A percentile compares a stretch with the other conserved stretches of the same genome.
phyloP scores from a whole-genome alignment of 306 rosid genomes.

The Sphenostylis stenocarpa region DNA sequence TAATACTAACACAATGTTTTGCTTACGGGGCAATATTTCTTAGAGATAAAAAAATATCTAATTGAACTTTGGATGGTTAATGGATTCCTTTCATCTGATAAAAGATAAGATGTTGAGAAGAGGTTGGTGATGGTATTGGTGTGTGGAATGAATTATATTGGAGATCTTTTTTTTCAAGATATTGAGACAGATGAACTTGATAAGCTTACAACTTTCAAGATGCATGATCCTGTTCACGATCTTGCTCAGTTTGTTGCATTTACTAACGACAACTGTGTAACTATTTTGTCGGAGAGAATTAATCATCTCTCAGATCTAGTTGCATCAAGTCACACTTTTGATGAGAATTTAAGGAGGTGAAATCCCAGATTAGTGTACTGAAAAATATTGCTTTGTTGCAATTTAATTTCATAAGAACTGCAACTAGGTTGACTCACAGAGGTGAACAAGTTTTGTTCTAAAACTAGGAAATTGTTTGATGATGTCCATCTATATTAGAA shows the following conservation, averaged over 20 bases:
- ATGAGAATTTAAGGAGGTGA: no score
- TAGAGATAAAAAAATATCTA: background rate
- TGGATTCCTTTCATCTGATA: slow-evolving; percentile 15
- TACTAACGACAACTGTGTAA: no score
- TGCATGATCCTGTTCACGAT: slow-evolving; percentile 34
- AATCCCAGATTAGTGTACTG: no score
- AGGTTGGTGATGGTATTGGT: slow-evolving; percentile 1
- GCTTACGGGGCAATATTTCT: slow-evolving; percentile 14
- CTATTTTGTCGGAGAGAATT: background rate
- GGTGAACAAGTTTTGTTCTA: no score
- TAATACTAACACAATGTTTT: slow-evolving; percentile 18
- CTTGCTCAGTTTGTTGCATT: slow-evolving; percentile 3
- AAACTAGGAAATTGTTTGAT: no score
- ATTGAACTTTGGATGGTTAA: slow-evolving; percentile 26
- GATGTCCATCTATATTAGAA: no score
- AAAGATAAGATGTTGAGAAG: slow-evolving; percentile 2
- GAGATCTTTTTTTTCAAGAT: slow-evolving; percentile 32
- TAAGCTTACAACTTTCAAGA: background rate
- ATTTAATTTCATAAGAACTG: no score
- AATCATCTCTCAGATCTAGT: background rate
- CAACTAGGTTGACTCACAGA: no score
- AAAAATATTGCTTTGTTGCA: no score
- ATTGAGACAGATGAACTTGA: background rate
- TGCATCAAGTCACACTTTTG: no score
- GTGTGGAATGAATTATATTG: slow-evolving; percentile 28